Base-by-base conservation (phyloP, 176 grass and related monocot genomes). In the Otatea glauca region DNA sequence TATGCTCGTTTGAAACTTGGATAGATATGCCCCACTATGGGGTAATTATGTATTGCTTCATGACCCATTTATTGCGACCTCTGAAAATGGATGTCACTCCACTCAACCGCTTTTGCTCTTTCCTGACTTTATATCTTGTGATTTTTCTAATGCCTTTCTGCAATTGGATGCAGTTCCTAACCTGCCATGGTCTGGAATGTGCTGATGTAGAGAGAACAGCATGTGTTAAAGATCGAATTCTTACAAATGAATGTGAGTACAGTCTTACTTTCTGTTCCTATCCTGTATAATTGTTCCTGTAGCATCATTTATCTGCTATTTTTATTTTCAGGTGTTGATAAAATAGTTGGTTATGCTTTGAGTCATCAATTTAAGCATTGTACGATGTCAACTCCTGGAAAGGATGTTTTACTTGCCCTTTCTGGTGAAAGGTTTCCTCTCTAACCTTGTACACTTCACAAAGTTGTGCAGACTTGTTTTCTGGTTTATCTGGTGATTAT, bases 201-300 rank as follows among this genome's bases (percentile, higher is more conserved):
- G 55, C 68, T 83, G 91, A 95, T 85, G 81, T 98, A 47, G 96
- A 95, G 53, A 88, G 79, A 80, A 84, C 84, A 77, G 25, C 82
- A 59, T 95, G 80, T 69, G 63, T 98, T 27, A 95, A 98, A 85
- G 96, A 98, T 92, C 93, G 89, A 74, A 92, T 79, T 67, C 96
- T 98, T 86, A 92, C 96, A 87, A 93, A 86, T 12, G 93, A 98
- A 89, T 94, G 96, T 98, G 86, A 93, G 96, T 93, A 44, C 79
- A 82, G 6, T 86, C 38, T 25, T 83, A 39, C 1, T 49, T 48
- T 86, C 27, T 85, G 12, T 41, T 74, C 24, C 55, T 72, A 64
- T 42, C 18, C 37, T 59, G 13, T 78, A 56, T 72, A 60, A 60
- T 71, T 45, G 66, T 72, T 21, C 45, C 32, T 53, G 17, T 78